Base-by-base conservation (phyloP, 306 rosid genomes). In the Albizia julibrissin region DNA sequence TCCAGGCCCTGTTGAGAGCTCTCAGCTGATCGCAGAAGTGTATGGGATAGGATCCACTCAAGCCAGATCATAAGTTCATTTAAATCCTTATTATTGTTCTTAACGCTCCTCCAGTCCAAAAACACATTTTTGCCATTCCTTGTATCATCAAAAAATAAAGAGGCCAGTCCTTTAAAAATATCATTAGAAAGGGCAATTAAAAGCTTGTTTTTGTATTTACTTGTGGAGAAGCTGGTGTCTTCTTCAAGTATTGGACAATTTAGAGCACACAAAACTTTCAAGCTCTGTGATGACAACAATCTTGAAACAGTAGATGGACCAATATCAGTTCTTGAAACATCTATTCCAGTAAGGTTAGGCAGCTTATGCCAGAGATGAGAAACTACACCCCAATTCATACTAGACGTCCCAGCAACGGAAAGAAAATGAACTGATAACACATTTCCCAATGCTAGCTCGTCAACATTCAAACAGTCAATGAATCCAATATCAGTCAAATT, bases 1-100 rank as follows among this genome's bases (percentile, higher is more conserved):
- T 96, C 97, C 86, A 92, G 88, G 64, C 97, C 98, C 6, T 90
- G 99, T 54, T 96, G 99, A 82, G 91, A 90, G 88, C 90, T 96
- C 94, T 96, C 99, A 3, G 99, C 97, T 76, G 97, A 94, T 68
- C 99, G 95, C 87, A 96, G 80, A 72, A 96, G 99, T 27, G 91
- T 90, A 88, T 94, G 98, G 79, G 99, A 96, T 66, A 96, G 89
- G 85, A 96, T 96, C 99, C 99, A 96, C 88, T 96, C 99, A 56
- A 96, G 91, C 99, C 99, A 96, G 74, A 81, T 89, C 96, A 96
- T 92, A 62, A 89, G 89, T 85, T 96, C 97, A 50, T 90, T 89
- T 74, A 92, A 84, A 85, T 75, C 92, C 80, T 90, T 96, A 76
- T 85, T 94, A 76, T 86, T 90, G 74, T 77, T 92, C 85, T 78